Base-by-base conservation (phyloP, 345 rosid species). In the Gossypium thurberi region DNA sequence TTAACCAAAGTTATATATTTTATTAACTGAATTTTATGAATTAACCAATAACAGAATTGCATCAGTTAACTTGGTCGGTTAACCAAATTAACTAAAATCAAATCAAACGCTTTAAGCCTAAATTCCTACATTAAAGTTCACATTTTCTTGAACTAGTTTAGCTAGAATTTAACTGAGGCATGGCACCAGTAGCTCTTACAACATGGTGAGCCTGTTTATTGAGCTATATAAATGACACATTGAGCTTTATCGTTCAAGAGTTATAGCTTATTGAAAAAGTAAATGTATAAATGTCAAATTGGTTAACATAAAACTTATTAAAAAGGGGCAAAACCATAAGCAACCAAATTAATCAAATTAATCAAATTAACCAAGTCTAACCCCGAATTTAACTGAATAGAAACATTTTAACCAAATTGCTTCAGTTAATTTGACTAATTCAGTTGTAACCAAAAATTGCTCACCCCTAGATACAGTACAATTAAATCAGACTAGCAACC, bases 401-500 rank as follows among this genome's bases (percentile, higher is more conserved):
- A 11, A 23, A 13, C 33, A 1, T 57, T 57, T 21, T 57, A 57
- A 57, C 28, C 33, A 10, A 4, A 23, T 23, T 57, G 61, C 33
- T 21, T 57, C 28, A 21, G 61, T 57, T 23, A 57, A 1, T 21
- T 57, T 21, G 61, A 57, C 6, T 21, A 21, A 57, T 20, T 57
- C 33, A 1, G 61, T 3, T 57, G 28, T 23, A 21, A 57, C 33
- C 8, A 6, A 57, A 57, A 57, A 57, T 23, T 57, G 61, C 61
- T 57, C 61, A 57, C 61, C 61, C 61, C 18, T 57, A 10, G 13
- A 4, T 42, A 48, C 37, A 33, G 10, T 18, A 42, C 46, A 21
- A 72, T 46, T 46, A 44, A 46, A 72, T 28, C 47, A 52, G 25
- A 42, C 42, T 55, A 65, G 71, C 6, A 44, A 70, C 64, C 13